phyloP scores from a whole-genome alignment of 352 stramenopile genomes.

The Phytophthora foliorum region DNA sequence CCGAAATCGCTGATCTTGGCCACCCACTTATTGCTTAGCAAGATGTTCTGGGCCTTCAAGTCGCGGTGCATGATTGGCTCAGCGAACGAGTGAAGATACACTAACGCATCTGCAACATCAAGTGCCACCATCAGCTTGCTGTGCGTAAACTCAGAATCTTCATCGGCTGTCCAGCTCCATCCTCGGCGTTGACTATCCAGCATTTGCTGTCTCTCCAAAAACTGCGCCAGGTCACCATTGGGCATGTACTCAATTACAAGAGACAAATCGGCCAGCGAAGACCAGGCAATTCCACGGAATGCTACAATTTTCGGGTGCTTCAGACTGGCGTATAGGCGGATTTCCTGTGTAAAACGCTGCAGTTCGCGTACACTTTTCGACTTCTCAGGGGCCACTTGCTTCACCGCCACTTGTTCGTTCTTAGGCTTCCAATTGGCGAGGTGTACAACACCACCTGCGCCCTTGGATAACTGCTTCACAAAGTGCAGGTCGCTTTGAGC shows the following conservation, averaged over 20 bases:
- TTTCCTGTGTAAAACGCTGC: slow-evolving; percentile 61
- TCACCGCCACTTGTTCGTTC: slow-evolving; percentile 54
- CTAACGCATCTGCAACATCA: slow-evolving; percentile 48
- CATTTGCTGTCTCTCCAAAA: slow-evolving; percentile 38
- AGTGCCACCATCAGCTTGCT: slow-evolving; percentile 46
- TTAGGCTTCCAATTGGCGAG: slow-evolving; percentile 41
- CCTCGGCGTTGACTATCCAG: slow-evolving; percentile 39
- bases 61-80: slow-evolving; percentile 64
- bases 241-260: slow-evolving; percentile 65
- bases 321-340: slow-evolving; percentile 56
- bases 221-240: slow-evolving; percentile 48
- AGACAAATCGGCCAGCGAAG: slow-evolving; percentile 51
- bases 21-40: slow-evolving; percentile 55
- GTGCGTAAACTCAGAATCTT: slow-evolving; percentile 32
- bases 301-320: slow-evolving; percentile 60
- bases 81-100: slow-evolving; percentile 56
- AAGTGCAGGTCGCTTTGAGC: slow-evolving; percentile 53
- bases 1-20: slow-evolving; percentile 74
- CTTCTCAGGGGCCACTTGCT: slow-evolving; percentile 61
- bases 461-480: slow-evolving; percentile 52
- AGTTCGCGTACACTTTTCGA: slow-evolving; percentile 48
- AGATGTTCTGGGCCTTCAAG: slow-evolving; percentile 67
- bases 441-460: slow-evolving; percentile 66
- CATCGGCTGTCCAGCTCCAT: slow-evolving; percentile 44
- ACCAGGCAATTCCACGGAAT: slow-evolving; percentile 60